These are phyloP conservation scores for Nicotiana paniculata DNA, from an alignment of 257 asterid genomes.

Conservation along the genomic window DNA sequence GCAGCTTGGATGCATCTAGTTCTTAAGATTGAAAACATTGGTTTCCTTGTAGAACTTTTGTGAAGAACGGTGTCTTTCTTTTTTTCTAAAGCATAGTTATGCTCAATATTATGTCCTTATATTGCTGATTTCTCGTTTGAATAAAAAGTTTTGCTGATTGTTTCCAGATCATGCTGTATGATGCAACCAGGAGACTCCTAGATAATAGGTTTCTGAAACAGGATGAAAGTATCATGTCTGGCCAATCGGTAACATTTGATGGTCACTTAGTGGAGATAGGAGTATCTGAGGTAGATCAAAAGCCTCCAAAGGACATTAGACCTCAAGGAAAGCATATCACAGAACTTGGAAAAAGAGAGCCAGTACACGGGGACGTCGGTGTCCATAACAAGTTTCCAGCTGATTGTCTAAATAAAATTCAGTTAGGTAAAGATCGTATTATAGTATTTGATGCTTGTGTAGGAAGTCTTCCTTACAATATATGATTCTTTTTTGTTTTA, in stretches of 20 bases:
- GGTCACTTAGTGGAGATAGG: conserved; percentile 73
- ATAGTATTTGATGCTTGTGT: conserved; percentile 2
- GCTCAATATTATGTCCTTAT: neutral
- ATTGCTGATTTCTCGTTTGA: neutral
- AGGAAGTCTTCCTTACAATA: neutral
- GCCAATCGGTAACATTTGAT: conserved; percentile 51
- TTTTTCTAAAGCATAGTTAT: neutral
- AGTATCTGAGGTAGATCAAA: conserved; percentile 39
- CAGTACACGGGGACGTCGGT: conserved; percentile 15
- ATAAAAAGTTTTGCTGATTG: neutral
- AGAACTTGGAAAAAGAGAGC: conserved; percentile 20
- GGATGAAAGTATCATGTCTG: conserved; percentile 53
- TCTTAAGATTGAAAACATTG: neutral
- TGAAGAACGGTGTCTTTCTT: neutral
- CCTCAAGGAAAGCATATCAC: conserved; percentile 21
- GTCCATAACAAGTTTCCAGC: conserved; percentile 19
- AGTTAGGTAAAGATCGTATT: conserved; percentile 11
- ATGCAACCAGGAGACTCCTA: conserved; percentile 51
- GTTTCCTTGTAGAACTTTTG: conserved; percentile 12
- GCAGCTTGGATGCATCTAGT: neutral
- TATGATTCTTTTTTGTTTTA: neutral
- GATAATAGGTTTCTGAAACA: conserved; percentile 59
- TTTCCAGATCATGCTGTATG: conserved; percentile 63
- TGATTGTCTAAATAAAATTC: conserved; percentile 22
- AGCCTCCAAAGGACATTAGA: conserved; percentile 27